Percentiles rank a stretch among this genome's conserved stretches.
phyloP scores from a whole-genome alignment of 2,329 filamentous ascomycete species.

The Cladosporium sp. region DNA sequence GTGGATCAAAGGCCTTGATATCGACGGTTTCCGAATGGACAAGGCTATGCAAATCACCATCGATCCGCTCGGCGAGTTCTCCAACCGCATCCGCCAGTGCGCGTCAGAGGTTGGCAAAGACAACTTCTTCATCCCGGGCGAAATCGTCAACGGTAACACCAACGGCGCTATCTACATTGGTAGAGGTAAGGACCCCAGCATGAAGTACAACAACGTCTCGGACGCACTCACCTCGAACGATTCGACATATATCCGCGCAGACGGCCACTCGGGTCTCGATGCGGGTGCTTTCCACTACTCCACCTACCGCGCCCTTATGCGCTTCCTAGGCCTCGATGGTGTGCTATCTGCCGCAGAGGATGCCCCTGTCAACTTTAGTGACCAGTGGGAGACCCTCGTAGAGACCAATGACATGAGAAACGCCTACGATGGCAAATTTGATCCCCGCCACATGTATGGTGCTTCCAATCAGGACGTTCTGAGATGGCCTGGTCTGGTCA shows the following conservation, averaged over 20 bases:
- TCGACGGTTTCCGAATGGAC: slow-evolving; percentile 64
- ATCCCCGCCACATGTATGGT: slow-evolving; percentile 62
- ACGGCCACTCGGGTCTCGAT: slow-evolving; percentile 53
- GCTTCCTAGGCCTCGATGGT: slow-evolving; percentile 59
- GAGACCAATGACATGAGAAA: slow-evolving; percentile 58
- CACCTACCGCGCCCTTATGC: slow-evolving; percentile 57
- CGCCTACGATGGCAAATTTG: slow-evolving; percentile 56
- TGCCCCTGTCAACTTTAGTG: slow-evolving; percentile 49
- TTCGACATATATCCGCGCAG: slow-evolving; percentile 49
- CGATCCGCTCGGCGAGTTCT: slow-evolving; percentile 57
- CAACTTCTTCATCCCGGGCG: slow-evolving; percentile 62
- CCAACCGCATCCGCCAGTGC: slow-evolving; percentile 53
- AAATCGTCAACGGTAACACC: slow-evolving; percentile 61
- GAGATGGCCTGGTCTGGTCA: slow-evolving; percentile 56
- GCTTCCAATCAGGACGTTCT: slow-evolving; percentile 64
- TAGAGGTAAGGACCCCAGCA: slow-evolving; percentile 55
- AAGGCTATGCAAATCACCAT: slow-evolving; percentile 62
- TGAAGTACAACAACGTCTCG: slow-evolving; percentile 44
- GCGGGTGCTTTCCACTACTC: slow-evolving; percentile 61
- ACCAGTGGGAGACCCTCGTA: slow-evolving; percentile 55
- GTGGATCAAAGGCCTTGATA: slow-evolving; percentile 57
- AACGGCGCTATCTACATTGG: slow-evolving; percentile 59
- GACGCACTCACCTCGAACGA: slow-evolving; percentile 48
- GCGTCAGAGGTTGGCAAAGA: slow-evolving; percentile 54
- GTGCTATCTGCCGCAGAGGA: slow-evolving; percentile 54